Evolutionary conservation across 1,284 basidiomycete species (phyloP).

Genomic region (Rhodotorula sp.): DNA sequence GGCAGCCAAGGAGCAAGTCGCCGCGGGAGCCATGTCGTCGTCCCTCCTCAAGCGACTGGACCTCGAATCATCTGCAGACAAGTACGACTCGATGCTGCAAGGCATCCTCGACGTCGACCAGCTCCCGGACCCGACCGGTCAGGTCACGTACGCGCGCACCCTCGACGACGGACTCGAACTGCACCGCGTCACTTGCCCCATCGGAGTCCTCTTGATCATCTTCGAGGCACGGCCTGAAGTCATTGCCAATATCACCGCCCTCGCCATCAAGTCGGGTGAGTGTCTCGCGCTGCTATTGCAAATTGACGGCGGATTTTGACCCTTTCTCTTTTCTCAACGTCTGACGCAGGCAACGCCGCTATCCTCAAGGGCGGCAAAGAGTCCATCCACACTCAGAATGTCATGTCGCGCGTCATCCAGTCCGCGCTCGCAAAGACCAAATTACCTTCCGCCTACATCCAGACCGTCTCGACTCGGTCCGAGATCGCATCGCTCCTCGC

Average conservation of each 20-base stretch:
- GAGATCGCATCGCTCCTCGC: slow-evolving; percentile 83
- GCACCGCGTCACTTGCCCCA: slow-evolving; percentile 92
- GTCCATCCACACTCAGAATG: slow-evolving; percentile 70
- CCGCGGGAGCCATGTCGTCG: slow-evolving; percentile 74
- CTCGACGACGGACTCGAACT: slow-evolving; percentile 83
- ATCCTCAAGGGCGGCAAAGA: slow-evolving; percentile 98
- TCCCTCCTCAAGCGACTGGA: slow-evolving; percentile 84
- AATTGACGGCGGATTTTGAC: background rate
- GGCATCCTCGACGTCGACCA: slow-evolving; percentile 82
- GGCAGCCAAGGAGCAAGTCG: slow-evolving; percentile 72
- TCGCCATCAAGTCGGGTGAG: slow-evolving; percentile 93
- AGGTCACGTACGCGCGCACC: slow-evolving; percentile 80
- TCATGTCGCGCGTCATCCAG: slow-evolving; percentile 77
- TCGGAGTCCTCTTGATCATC: slow-evolving; percentile 93
- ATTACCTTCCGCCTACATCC: slow-evolving; percentile 78
- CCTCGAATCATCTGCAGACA: slow-evolving; percentile 70
- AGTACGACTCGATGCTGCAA: slow-evolving; percentile 91
- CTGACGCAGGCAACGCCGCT: slow-evolving; percentile 73
- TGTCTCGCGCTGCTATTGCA: background rate
- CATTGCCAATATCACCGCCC: slow-evolving; percentile 91
- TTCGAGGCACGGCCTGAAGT: slow-evolving; percentile 98
- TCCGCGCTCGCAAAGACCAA: slow-evolving; percentile 67
- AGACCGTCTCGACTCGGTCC: slow-evolving; percentile 86
- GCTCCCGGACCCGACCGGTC: slow-evolving; percentile 81
- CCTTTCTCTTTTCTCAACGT: background rate